Evolutionary conservation across 2,329 filamentous ascomycete genomes (phyloP).

Genomic region (Pseudocercospora fijiensis): DNA sequence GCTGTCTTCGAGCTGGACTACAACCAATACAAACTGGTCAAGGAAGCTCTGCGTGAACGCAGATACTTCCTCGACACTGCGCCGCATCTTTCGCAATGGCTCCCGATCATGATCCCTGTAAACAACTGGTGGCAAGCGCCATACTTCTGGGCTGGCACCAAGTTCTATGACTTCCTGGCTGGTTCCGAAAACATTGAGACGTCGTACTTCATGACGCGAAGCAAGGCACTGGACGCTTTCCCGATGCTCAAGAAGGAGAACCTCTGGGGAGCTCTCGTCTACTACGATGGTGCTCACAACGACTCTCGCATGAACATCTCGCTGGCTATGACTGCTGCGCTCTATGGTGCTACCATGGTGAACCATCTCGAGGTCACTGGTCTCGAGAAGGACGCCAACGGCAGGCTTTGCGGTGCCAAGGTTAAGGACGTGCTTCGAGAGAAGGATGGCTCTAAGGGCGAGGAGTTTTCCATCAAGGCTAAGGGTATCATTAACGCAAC

Average conservation of each 20-base stretch:
- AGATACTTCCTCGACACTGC: conserved; percentile 82
- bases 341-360: conserved; percentile 78
- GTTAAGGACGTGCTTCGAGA: conserved; percentile 69
- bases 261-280: conserved; percentile 78
- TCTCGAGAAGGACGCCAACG: conserved; percentile 70
- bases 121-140: conserved; percentile 82
- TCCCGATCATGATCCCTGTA: conserved; percentile 80
- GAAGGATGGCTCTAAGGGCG: conserved; percentile 59
- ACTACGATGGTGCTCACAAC: conserved; percentile 90
- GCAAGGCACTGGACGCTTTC: conserved; percentile 81
- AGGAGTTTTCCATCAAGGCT: conserved; percentile 70
- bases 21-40: conserved; percentile 73
- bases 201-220: conserved; percentile 83
- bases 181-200: conserved; percentile 84
- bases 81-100: conserved; percentile 75
- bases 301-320: conserved; percentile 92
- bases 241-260: conserved; percentile 82
- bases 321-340: conserved; percentile 80
- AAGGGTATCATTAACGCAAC: conserved; percentile 87
- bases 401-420: conserved; percentile 70
- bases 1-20: conserved; percentile 83
- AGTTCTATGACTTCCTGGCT: conserved; percentile 81
- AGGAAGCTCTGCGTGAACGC: conserved; percentile 77
- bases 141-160: conserved; percentile 75
- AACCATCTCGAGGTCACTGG: conserved; percentile 80